A percentile compares a stretch with the other conserved stretches of the same genome.
phyloP scores from a whole-genome alignment of 2,329 filamentous ascomycete species.

The Alternaria burnsii region DNA sequence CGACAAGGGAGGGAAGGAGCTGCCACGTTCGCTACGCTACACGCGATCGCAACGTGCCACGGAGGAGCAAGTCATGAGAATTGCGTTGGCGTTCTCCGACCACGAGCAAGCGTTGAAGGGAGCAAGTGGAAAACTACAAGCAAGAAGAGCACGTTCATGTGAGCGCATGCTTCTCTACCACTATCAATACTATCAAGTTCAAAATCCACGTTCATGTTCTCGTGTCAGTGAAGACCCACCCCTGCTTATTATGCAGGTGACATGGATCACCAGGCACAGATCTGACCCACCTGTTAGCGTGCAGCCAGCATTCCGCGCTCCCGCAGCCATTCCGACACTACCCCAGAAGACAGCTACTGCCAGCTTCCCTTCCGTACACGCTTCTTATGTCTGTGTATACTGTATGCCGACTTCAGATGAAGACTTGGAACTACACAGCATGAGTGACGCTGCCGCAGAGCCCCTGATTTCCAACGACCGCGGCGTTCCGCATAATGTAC shows the following conservation, averaged over 20 bases:
- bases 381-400: constrained; percentile 1
- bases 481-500: constrained; percentile 17
- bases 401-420: constrained; percentile 20
- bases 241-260: constrained; percentile 7
- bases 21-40: constrained; percentile 6
- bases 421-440: constrained; percentile 37
- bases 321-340: constrained; percentile 18
- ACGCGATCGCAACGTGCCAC: constrained; percentile 21
- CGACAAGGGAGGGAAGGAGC: constrained; percentile 4
- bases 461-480: constrained; percentile 38
- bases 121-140: constrained; percentile 11
- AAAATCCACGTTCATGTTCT: neutral
- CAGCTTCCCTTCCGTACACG: neutral
- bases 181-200: constrained; percentile 14
- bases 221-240: neutral
- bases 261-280: constrained; percentile 18
- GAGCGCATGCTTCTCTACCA: constrained; percentile 9
- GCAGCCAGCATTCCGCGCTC: constrained; percentile 17
- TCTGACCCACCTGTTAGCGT: constrained; percentile 16
- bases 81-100: constrained; percentile 25
- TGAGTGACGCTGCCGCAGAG: constrained; percentile 43
- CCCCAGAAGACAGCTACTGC: constrained; percentile 13
- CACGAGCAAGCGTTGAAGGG: constrained; percentile 17
- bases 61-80: constrained; percentile 19
- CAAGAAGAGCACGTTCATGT: constrained; percentile 18